phyloP scores from a whole-genome alignment of 257 asterid genomes.

The Forsythia suspensa region DNA sequence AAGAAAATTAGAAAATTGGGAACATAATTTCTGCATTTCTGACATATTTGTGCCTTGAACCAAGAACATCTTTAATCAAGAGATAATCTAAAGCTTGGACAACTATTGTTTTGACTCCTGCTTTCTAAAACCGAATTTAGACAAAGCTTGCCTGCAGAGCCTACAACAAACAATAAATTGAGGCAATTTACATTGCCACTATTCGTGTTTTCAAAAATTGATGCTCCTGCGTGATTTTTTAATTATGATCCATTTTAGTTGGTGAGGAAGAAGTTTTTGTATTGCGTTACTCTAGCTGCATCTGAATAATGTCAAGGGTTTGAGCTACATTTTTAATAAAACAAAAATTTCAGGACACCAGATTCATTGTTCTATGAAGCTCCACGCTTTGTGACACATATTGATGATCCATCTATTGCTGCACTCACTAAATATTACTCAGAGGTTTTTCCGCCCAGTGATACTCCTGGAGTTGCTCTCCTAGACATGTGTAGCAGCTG shows the following conservation, averaged over 20 bases:
- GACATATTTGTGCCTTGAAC: not conserved
- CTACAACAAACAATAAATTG: not conserved
- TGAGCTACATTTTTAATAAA: not conserved
- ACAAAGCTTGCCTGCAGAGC: not conserved
- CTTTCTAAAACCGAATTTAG: not conserved
- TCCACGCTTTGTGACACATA: slow-evolving; percentile 94
- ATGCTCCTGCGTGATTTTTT: not conserved
- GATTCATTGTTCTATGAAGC: slow-evolving; percentile 79
- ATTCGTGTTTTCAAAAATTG: not conserved
- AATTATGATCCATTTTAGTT: not conserved
- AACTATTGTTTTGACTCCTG: not conserved
- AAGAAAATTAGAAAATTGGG: not conserved
- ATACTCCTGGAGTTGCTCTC: slow-evolving; percentile 79
- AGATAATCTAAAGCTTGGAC: not conserved
- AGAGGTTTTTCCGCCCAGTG: slow-evolving; percentile 68
- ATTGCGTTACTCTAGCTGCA: not conserved
- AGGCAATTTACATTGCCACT: not conserved
- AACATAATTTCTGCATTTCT: not conserved
- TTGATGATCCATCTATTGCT: slow-evolving; percentile 92
- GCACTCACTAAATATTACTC: slow-evolving; percentile 84
- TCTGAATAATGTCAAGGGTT: not conserved
- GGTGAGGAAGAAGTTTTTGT: not conserved
- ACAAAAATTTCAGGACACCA: slow-evolving; percentile 54
- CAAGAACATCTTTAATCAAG: not conserved
- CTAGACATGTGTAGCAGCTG: slow-evolving; percentile 99